Evolutionary conservation across 129 eudicot genomes (phyloP).

Genomic region (Chrysanthemum lavandulifolium): DNA sequence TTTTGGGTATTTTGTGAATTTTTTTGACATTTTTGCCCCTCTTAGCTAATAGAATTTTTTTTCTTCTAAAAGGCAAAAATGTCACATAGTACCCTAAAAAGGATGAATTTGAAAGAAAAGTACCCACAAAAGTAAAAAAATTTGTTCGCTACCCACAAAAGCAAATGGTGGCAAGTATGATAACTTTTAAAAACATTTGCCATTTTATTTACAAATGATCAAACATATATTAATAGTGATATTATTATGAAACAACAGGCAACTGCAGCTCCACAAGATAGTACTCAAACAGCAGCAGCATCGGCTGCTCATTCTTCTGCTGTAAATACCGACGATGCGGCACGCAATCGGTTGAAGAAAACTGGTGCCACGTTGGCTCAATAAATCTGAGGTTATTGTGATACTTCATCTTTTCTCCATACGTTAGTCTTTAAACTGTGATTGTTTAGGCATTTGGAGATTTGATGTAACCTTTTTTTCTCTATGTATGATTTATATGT

Average conservation of each 20-base stretch:
- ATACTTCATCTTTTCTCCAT: conserved; percentile 20
- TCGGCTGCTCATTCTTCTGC: conserved; percentile 18
- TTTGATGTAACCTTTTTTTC: conserved; percentile 30
- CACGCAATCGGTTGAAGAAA: conserved; percentile 54
- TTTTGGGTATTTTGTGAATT: too few species aligned
- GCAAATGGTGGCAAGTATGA: too few species aligned
- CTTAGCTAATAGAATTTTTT: too few species aligned
- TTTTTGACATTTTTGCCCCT: too few species aligned
- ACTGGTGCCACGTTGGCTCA: conserved; percentile 27
- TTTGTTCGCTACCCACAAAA: too few species aligned
- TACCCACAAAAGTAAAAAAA: too few species aligned
- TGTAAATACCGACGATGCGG: conserved; percentile 39
- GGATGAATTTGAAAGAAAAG: too few species aligned
- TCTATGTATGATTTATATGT: conserved; percentile 3
- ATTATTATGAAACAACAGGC: conserved; percentile 36
- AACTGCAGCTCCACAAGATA: conserved; percentile 26
- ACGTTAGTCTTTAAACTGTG: conserved; percentile 42
- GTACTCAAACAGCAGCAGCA: conserved; percentile 35
- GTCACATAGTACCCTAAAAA: too few species aligned
- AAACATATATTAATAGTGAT: neutral
- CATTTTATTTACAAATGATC: too few species aligned
- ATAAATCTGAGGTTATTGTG: conserved; percentile 6
- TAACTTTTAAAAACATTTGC: too few species aligned
- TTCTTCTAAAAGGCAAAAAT: too few species aligned
- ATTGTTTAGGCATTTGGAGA: conserved; percentile 41